Conservation (phyloP, 2,329 filamentous ascomycete genomes). For the Ceratocystis colombiana region DNA sequence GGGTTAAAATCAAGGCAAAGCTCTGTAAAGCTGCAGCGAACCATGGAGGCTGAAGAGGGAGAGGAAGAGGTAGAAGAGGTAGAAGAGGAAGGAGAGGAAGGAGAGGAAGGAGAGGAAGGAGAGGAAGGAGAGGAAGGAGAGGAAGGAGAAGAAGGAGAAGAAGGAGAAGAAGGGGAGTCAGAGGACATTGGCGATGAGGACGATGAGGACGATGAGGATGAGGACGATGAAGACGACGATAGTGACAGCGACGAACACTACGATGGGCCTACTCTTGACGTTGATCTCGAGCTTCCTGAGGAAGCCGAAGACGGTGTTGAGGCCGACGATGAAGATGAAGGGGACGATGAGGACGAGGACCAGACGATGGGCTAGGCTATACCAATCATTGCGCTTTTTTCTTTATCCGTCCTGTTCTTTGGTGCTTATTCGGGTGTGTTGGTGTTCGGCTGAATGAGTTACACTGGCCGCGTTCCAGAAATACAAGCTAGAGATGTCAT, state of each 20-base stretch:
- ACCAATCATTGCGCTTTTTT: background rate
- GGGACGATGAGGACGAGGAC: slow-evolving; percentile 20
- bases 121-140: background rate
- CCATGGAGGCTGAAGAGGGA: background rate
- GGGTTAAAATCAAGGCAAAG: background rate
- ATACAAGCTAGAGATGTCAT: too few relatives aligned
- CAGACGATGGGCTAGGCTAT: slow-evolving; percentile 13
- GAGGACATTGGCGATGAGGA: slow-evolving; percentile 24
- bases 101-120: background rate
- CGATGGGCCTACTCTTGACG: slow-evolving; percentile 23
- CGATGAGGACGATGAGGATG: slow-evolving; percentile 27
- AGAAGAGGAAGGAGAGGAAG: background rate
- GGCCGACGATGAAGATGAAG: slow-evolving; percentile 20
- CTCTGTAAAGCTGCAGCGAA: background rate
- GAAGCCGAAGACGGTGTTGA: slow-evolving; percentile 26
- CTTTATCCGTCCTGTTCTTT: too few relatives aligned
- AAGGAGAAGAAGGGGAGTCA: background rate
- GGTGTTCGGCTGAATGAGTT: too few relatives aligned
- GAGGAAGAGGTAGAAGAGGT: background rate
- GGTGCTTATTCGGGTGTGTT: too few relatives aligned
- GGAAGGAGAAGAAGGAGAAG: background rate
- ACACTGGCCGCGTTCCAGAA: too few relatives aligned
- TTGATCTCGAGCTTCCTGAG: slow-evolving; percentile 20
- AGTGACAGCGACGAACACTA: slow-evolving; percentile 17
- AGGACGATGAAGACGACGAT: slow-evolving; percentile 26